Percentiles rank a stretch among this genome's conserved stretches.
phyloP scores from a whole-genome alignment of 2,329 filamentous ascomycete species.

The Cercospora zeina region DNA sequence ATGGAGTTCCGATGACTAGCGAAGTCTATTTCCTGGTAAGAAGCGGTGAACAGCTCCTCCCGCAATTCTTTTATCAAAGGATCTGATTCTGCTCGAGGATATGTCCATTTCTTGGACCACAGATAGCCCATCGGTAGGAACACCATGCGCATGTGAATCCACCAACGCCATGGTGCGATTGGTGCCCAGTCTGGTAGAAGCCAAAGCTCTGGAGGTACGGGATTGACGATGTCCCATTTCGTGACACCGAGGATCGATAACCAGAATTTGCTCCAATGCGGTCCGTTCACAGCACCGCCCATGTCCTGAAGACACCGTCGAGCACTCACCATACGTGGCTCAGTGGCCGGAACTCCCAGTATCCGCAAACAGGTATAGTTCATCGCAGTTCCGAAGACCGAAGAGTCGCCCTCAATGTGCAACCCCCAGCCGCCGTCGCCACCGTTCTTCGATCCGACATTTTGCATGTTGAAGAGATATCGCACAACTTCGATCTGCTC shows the following conservation, averaged over 20 bases:
- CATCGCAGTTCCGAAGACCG: constrained; percentile 83
- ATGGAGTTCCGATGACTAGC: constrained; percentile 78
- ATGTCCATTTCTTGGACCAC: constrained; percentile 79
- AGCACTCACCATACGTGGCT: constrained; percentile 82
- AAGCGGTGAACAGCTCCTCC: constrained; percentile 78
- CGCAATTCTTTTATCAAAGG: constrained; percentile 70
- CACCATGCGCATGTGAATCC: constrained; percentile 97
- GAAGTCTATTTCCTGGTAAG: constrained; percentile 78
- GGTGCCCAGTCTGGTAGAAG: constrained; percentile 44
- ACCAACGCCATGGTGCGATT: constrained; percentile 41
- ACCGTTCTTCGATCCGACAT: constrained; percentile 54
- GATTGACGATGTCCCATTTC: constrained; percentile 91
- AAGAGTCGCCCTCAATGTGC: constrained; percentile 90
- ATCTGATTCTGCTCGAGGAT: constrained; percentile 62
- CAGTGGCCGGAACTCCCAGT: constrained; percentile 78
- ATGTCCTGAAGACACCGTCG: constrained; percentile 78
- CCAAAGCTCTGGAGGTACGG: constrained; percentile 91
- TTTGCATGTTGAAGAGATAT: constrained; percentile 82
- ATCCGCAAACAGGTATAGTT: constrained; percentile 83
- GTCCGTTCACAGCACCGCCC: constrained; percentile 78
- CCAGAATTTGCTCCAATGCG: constrained; percentile 99
- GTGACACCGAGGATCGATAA: constrained; percentile 78
- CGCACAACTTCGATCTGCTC: constrained; percentile 87
- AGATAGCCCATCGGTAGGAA: constrained; percentile 89
- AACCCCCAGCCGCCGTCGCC: constrained; percentile 96